A percentile compares a stretch with the other conserved stretches of the same genome.
Conservation (phyloP, 495 filamentous ascomycete species). For the Aspergillus mulundensis region DNA sequence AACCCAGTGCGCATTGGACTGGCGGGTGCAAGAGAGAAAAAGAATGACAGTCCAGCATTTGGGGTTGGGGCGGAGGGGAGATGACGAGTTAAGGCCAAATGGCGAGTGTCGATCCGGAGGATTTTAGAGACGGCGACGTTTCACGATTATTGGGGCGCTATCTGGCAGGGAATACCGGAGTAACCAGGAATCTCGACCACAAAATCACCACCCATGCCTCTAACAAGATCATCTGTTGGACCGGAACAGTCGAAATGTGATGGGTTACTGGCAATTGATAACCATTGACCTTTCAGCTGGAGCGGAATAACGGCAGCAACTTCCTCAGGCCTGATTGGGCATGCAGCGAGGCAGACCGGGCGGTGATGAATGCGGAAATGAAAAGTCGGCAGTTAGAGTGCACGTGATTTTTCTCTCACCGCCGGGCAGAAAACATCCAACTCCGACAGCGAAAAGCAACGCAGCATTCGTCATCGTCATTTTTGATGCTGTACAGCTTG, state of each 20-base stretch:
- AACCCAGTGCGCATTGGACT: not conserved
- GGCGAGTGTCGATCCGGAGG: constrained; percentile 14
- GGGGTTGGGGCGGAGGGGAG: not conserved
- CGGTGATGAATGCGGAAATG: not conserved
- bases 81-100: constrained; percentile 10
- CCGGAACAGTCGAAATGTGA: too few species aligned
- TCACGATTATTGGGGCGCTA: constrained; percentile 5
- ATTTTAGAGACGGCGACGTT: constrained; percentile 1
- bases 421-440: constrained; percentile 5
- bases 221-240: too few species aligned
- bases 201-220: too few species aligned
- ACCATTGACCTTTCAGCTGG: too few species aligned
- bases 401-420: not conserved
- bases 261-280: too few species aligned
- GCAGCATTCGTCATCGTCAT: not conserved
- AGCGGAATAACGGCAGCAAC: too few species aligned
- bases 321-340: too few species aligned
- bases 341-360: too few species aligned
- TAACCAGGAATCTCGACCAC: not conserved
- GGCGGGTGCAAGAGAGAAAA: not conserved
- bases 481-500: not conserved
- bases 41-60: not conserved
- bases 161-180: not conserved
- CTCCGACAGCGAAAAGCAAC: not conserved
- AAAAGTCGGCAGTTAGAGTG: not conserved